Percentiles rank a stretch among this genome's conserved stretches.
These are phyloP conservation scores for Bondarzewia mesenterica DNA, from an alignment of 1,284 basidiomycete species.

Conservation along the genomic window DNA sequence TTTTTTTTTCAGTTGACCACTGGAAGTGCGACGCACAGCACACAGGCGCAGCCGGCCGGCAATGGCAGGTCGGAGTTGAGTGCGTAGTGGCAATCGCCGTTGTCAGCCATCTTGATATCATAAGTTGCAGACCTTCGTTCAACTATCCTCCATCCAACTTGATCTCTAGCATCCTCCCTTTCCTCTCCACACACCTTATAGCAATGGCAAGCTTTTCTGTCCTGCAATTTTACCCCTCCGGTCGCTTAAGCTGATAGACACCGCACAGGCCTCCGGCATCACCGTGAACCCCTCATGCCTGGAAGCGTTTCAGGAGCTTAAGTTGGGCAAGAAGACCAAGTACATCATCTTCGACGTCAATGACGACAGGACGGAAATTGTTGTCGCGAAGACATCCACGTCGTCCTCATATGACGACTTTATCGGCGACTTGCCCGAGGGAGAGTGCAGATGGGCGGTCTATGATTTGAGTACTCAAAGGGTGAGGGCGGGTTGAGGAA, in stretches of 20 bases:
- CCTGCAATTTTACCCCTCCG: not conserved
- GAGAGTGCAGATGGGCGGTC: conserved; percentile 82
- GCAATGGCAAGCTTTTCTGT: not conserved
- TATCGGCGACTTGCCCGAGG: conserved; percentile 65
- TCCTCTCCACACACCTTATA: conserved; percentile 10
- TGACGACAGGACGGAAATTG: conserved; percentile 62
- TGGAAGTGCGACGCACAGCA: too few relatives aligned
- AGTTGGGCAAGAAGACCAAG: conserved; percentile 77
- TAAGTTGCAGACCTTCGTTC: too few relatives aligned
- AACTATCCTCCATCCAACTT: conserved; percentile 6
- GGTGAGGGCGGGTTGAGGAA: conserved; percentile 80
- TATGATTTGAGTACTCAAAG: conserved; percentile 90
- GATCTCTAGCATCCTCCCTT: conserved; percentile 8
- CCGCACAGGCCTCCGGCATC: conserved; percentile 56
- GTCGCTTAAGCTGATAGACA: not conserved
- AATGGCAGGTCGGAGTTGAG: not conserved
- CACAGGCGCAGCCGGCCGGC: not conserved
- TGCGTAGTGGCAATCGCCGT: conserved; percentile 14
- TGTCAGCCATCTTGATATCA: conserved; percentile 10
- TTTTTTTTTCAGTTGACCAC: too few relatives aligned
- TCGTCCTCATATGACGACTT: conserved; percentile 69
- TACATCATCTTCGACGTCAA: conserved; percentile 84
- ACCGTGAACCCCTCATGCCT: conserved; percentile 54
- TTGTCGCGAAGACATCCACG: conserved; percentile 57
- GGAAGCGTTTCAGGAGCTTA: conserved; percentile 64